Percentiles rank a stretch among this genome's conserved stretches.
phyloP scores from a whole-genome alignment of 2,329 filamentous ascomycete genomes.

The Ophiostoma australiae region DNA sequence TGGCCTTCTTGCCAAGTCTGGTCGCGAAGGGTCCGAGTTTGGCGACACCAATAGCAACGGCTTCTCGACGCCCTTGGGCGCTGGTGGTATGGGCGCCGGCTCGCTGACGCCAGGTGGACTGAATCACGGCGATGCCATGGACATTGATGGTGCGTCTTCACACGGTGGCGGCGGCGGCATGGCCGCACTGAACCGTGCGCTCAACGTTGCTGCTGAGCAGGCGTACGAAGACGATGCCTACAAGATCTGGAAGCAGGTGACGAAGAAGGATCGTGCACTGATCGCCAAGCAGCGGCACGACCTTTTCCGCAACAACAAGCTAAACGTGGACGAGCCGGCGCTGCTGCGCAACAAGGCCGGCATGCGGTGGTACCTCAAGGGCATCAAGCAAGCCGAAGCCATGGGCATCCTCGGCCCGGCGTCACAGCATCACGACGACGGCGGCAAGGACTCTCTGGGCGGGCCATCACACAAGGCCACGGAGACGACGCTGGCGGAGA shows the following conservation, averaged over 20 bases:
- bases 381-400: conserved; percentile 64
- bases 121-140: conserved; percentile 79
- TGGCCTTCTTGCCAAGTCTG: conserved; percentile 51
- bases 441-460: conserved; percentile 32
- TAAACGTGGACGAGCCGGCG: conserved; percentile 84
- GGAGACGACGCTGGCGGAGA: conserved; percentile 75
- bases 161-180: conserved; percentile 55
- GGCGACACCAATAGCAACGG: conserved; percentile 73
- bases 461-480: conserved; percentile 40
- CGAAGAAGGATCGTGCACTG: conserved; percentile 87
- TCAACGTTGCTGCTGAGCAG: conserved; percentile 66
- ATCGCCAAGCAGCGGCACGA: conserved; percentile 80
- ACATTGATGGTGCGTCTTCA: conserved; percentile 73
- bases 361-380: conserved; percentile 82
- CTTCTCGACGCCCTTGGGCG: conserved; percentile 70
- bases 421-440: conserved; percentile 29
- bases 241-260: conserved; percentile 98
- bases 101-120: conserved; percentile 67
- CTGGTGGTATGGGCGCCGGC: conserved; percentile 33
- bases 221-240: conserved; percentile 88
- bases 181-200: conserved; percentile 54
- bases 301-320: conserved; percentile 76
- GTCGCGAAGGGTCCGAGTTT: conserved; percentile 69
- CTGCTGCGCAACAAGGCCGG: conserved; percentile 77
- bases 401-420: conserved; percentile 39